Percentiles rank a stretch among this genome's conserved stretches.
Conservation (phyloP, 1,284 basidiomycete species). For the Cutaneotrichosporon cutaneum region DNA sequence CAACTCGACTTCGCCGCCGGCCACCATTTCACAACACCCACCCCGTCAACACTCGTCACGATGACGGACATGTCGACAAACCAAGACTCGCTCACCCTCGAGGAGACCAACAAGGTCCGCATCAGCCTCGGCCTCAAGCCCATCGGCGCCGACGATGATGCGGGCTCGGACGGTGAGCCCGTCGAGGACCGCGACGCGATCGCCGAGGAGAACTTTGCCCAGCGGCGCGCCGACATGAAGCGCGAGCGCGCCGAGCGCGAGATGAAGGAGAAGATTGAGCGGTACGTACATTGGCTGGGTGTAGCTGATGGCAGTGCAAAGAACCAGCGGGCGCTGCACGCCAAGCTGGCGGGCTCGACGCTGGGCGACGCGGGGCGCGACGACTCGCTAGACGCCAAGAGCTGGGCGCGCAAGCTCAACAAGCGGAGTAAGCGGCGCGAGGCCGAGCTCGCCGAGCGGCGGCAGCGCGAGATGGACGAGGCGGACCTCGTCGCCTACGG, state of each 20-base stretch:
- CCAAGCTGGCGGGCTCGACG: conserved; percentile 83
- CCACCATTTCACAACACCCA: background rate
- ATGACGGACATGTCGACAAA: conserved; percentile 54
- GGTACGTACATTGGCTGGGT: conserved; percentile 63
- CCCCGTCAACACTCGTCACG: background rate
- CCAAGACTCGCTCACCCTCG: conserved; percentile 69
- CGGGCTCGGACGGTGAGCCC: conserved; percentile 33
- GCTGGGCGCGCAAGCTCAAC: conserved; percentile 71
- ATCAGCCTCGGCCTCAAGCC: conserved; percentile 92
- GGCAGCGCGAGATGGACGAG: conserved; percentile 73
- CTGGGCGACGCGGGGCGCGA: conserved; percentile 75
- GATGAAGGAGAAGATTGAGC: conserved; percentile 75
- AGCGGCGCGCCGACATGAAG: conserved; percentile 66
- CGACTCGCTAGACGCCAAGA: conserved; percentile 61
- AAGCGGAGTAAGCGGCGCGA: conserved; percentile 83
- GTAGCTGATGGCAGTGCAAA: conserved; percentile 15
- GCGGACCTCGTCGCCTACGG: conserved; percentile 76
- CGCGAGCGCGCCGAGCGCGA: conserved; percentile 73
- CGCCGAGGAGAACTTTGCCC: conserved; percentile 80
- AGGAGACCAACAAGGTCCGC: conserved; percentile 98
- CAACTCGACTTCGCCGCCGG: conserved; percentile 12
- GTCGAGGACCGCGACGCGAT: conserved; percentile 60
- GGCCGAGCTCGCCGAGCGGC: conserved; percentile 68
- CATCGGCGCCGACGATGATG: conserved; percentile 65
- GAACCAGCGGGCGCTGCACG: conserved; percentile 66